A percentile compares a stretch with the other conserved stretches of the same genome.
Conservation (phyloP, 2,329 filamentous ascomycete genomes). For the Colletotrichum sp. region DNA sequence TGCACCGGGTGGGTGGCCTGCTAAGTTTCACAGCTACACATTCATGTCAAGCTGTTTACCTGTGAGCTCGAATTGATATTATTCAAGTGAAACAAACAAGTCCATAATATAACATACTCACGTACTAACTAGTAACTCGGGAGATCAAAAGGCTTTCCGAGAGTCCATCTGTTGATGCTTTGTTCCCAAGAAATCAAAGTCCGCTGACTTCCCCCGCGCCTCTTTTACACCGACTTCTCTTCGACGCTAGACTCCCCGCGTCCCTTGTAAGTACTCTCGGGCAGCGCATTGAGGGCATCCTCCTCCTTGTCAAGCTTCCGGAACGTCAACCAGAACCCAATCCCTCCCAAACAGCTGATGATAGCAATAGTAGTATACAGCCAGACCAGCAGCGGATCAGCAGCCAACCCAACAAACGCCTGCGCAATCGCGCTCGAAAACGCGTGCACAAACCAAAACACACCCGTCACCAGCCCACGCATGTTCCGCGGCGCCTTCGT, state of each 20-base stretch:
- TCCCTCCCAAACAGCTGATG: conserved; percentile 60
- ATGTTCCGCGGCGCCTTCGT: conserved; percentile 70
- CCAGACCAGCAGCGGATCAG: conserved; percentile 66
- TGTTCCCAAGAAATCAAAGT: not conserved
- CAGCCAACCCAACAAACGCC: conserved; percentile 30
- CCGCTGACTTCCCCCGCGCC: accelerated
- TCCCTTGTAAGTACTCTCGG: conserved; percentile 28
- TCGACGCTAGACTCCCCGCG: not conserved
- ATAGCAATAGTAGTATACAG: conserved; percentile 67
- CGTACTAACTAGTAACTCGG: accelerated
- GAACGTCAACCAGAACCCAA: conserved; percentile 67
- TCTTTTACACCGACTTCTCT: not conserved
- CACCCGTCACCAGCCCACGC: conserved; percentile 61
- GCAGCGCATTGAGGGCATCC: conserved; percentile 63
- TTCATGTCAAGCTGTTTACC: not conserved
- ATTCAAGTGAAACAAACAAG: not conserved
- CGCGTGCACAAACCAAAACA: conserved; percentile 64
- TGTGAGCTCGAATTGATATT: not conserved
- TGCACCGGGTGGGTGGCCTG: not conserved
- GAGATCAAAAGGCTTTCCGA: not conserved
- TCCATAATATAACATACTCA: not conserved
- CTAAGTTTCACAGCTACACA: not conserved
- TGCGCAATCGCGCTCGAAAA: conserved; percentile 64
- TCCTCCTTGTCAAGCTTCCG: conserved; percentile 62
- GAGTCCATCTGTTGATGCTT: not conserved